Conservation (phyloP, 306 rosid genomes). For the Cicer arietinum region DNA sequence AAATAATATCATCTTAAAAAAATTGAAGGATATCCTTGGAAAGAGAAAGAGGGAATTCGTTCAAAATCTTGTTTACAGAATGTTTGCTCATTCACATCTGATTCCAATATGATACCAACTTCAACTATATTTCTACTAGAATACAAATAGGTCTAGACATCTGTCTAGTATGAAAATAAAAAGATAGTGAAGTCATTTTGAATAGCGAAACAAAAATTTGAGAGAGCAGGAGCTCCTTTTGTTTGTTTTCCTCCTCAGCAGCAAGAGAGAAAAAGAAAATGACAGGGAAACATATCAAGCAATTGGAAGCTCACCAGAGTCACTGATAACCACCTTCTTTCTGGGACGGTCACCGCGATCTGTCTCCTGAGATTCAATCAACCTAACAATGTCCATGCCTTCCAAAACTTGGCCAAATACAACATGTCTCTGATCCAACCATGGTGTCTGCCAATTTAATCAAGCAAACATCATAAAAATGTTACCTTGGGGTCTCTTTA, state of each 20-base stretch:
- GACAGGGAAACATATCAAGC: conserved; percentile 53
- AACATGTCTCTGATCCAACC: conserved; percentile 95
- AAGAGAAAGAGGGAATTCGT: neutral
- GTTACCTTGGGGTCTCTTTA: too few species aligned
- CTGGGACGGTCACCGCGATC: conserved; percentile 94
- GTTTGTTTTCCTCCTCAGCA: neutral
- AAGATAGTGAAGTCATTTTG: conserved; percentile 26
- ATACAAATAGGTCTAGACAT: conserved; percentile 12
- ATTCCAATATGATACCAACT: conserved; percentile 21
- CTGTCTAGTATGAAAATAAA: conserved; percentile 27
- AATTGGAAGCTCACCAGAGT: conserved; percentile 85
- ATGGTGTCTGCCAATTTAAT: conserved; percentile 70
- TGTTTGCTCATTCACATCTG: neutral
- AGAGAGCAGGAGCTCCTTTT: conserved; percentile 6
- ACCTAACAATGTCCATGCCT: conserved; percentile 79
- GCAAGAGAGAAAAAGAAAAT: neutral
- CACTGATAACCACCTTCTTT: conserved; percentile 83
- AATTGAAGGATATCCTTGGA: neutral
- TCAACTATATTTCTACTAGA: conserved; percentile 32
- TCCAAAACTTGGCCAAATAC: conserved; percentile 99
- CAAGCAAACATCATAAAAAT: too few species aligned
- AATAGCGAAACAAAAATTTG: conserved; percentile 35
- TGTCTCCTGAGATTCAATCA: conserved; percentile 85
- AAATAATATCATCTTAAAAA: conserved; percentile 2
- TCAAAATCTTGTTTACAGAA: neutral